Evolutionary conservation across 495 filamentous ascomycete genomes (phyloP).

Genomic region (Trichoderma reesei): DNA sequence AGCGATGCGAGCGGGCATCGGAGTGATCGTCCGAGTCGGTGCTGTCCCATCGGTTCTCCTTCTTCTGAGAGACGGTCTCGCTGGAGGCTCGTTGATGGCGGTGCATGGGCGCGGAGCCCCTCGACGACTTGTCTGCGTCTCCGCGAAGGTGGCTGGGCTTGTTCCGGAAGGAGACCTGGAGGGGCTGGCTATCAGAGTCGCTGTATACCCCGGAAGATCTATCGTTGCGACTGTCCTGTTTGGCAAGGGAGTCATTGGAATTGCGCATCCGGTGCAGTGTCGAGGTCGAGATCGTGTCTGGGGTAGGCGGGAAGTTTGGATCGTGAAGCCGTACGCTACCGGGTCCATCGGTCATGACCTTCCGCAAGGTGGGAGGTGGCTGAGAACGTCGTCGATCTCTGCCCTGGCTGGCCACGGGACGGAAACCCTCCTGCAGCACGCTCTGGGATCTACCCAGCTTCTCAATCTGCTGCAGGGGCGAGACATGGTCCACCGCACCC

Average conservation of each 20-base stretch:
- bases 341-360: slow-evolving; percentile 30
- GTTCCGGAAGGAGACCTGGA: slow-evolving; percentile 16
- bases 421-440: slow-evolving; percentile 16
- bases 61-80: slow-evolving; percentile 15
- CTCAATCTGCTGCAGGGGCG: slow-evolving; percentile 34
- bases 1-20: slow-evolving; percentile 19
- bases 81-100: slow-evolving; percentile 10
- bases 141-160: slow-evolving; percentile 20
- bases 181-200: background rate
- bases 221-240: background rate
- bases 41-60: slow-evolving; percentile 21
- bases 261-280: slow-evolving; percentile 33
- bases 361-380: slow-evolving; percentile 21
- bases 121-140: slow-evolving; percentile 14
- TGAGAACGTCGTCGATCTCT: slow-evolving; percentile 19
- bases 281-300: slow-evolving; percentile 44
- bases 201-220: background rate
- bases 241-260: slow-evolving; percentile 26
- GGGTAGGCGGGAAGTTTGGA: slow-evolving; percentile 40
- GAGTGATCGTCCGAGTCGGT: slow-evolving; percentile 20
- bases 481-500: slow-evolving; percentile 26
- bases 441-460: slow-evolving; percentile 21
- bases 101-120: background rate
- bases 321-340: slow-evolving; percentile 18
- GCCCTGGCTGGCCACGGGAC: slow-evolving; percentile 15